Conservation (phyloP, 164 flowering plant genomes). For the Vitis cinerea region DNA sequence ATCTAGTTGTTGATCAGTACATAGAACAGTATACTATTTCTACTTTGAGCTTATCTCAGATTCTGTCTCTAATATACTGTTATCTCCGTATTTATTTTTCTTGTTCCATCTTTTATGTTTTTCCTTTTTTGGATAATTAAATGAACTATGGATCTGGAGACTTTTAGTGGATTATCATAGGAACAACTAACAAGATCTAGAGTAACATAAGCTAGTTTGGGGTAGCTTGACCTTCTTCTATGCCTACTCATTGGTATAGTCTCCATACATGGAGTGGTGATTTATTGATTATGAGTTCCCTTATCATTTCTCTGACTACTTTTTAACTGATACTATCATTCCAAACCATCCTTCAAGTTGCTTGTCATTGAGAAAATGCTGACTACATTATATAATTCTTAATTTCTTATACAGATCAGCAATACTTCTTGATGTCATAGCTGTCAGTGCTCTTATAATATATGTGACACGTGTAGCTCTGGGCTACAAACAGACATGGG, state of each 20-base stretch:
- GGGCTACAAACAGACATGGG: conserved; percentile 98
- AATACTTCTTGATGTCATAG: conserved; percentile 77
- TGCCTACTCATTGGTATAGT: background rate
- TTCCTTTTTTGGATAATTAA: no score
- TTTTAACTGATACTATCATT: background rate
- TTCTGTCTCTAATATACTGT: no score
- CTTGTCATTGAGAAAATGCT: background rate
- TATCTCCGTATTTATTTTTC: no score
- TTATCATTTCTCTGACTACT: background rate
- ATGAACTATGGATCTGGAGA: no score
- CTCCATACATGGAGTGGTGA: background rate
- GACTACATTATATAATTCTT: background rate
- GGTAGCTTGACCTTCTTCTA: no score
- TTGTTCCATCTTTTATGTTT: background rate
- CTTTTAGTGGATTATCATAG: no score
- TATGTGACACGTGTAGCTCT: conserved; percentile 67
- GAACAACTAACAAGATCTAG: no score
- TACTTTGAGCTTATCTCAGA: no score
- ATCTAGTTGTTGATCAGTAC: no score
- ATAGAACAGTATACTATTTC: no score
- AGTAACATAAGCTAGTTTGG: no score
- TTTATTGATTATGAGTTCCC: background rate
- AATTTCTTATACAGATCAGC: conserved; percentile 66
- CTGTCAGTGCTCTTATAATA: conserved; percentile 71
- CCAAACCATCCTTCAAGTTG: background rate